Evolutionary conservation across 192 early-diverging fungal genomes (phyloP), one percentile per base, ranked within the genome.

Genomic region (Backusella morwellensis): DNA sequence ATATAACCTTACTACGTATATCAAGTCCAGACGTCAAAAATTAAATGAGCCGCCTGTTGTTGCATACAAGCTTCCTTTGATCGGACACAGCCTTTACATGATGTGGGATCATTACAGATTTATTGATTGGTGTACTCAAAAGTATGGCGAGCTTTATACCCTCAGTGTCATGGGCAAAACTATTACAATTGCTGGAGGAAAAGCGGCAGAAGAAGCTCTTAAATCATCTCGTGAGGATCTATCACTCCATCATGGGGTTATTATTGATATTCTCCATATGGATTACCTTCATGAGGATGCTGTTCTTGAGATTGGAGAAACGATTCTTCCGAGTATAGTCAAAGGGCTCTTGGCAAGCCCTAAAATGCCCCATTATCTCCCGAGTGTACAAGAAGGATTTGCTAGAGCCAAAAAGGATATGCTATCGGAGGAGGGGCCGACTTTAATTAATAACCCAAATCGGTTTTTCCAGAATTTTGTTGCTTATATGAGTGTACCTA

Each of bases 141-240:
- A 72, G 21, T 80, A 80, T 36, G 79, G 79, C n/a, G 79, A 77
- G 34, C 47, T 74, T 19, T 80, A 75, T 44, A 70, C 67, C 9
- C 0, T 80, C 11, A 54, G 56, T 40, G 32, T 77, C 4, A 40
- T 77, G 17, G 75, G 75, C 19, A 74, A 80, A 7, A 69, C 66
- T 0, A 47, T 75, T n/a, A 80, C 72, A 8, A 56, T 59, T 26
- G 56, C 9, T 59, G 23, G 75, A 5, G 75, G 79, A 21, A 63
- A 50, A 8, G 26, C 72, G 12, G 75, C 47, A 2, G 70, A 80
- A 56, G 75, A 80, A 47, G 79, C 68, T 15, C 35, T 80, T 44
- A 76, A 77, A 66, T 75, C 70, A 3, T 56, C 76, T 32, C 34
- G 26, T 8, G 26, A 56, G 3, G 35, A 66, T 29, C 42, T 79